Conservation (phyloP, 2,329 filamentous ascomycete species). For the Fonsecaea multimorphosa region DNA sequence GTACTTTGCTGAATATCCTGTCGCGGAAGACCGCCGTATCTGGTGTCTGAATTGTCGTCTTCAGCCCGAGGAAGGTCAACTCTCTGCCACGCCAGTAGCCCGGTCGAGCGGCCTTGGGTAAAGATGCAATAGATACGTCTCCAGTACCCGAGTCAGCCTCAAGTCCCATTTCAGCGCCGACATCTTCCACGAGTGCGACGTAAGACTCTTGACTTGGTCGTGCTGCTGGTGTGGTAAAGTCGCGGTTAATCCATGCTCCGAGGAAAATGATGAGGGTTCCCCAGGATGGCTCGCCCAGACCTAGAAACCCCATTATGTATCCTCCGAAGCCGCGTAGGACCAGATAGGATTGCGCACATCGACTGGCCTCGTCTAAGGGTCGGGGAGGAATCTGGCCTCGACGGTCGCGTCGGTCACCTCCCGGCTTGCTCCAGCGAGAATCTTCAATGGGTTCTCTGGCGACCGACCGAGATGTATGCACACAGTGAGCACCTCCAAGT, state of each 20-base stretch:
- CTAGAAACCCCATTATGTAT: constrained; percentile 21
- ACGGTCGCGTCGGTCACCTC: neutral
- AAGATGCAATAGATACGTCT: neutral
- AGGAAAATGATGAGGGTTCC: constrained; percentile 52
- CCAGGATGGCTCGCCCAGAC: constrained; percentile 22
- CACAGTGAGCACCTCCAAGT: neutral
- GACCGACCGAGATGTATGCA: neutral
- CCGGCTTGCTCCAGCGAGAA: neutral
- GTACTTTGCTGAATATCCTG: constrained; percentile 19
- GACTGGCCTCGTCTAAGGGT: neutral
- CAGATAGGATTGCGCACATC: neutral
- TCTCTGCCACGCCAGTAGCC: constrained; percentile 57
- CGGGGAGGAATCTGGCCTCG: neutral
- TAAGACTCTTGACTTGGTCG: neutral
- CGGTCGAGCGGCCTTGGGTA: constrained; percentile 36
- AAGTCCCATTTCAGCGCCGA: constrained; percentile 13
- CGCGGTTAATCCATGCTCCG: constrained; percentile 66
- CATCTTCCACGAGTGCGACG: constrained; percentile 1
- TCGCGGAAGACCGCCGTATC: constrained; percentile 64
- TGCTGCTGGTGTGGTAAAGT: constrained; percentile 21
- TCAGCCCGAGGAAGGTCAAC: constrained; percentile 54
- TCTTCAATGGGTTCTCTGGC: neutral
- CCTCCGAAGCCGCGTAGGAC: neutral
- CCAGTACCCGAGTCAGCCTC: neutral
- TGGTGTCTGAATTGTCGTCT: constrained; percentile 60